phyloP scores from a whole-genome alignment of 23 red algal species.

The Gracilaria domingensis region DNA sequence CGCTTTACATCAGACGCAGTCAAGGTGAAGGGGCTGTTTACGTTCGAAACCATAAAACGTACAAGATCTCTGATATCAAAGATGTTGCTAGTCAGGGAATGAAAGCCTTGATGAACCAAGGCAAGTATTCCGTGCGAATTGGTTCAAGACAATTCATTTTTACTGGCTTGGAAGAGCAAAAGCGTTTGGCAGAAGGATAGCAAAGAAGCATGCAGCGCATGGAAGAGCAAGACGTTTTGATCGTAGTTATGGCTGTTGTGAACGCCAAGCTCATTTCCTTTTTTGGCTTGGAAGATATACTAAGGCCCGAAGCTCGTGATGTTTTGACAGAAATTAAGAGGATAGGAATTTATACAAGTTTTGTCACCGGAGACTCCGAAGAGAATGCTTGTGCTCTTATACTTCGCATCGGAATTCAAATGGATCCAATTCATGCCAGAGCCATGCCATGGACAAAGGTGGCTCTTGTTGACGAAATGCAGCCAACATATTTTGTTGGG shows the following conservation, averaged over 20 bases:
- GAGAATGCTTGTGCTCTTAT: conserved; percentile 76
- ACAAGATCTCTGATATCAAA: conserved; percentile 59
- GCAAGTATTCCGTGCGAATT: conserved; percentile 56
- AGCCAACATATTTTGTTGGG: conserved; percentile 83
- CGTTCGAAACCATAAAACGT: conserved; percentile 20
- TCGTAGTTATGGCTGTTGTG: conserved; percentile 81
- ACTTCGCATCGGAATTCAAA: conserved; percentile 63
- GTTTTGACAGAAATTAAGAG: conserved; percentile 68
- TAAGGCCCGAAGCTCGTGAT: conserved; percentile 84
- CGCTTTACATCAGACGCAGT: conserved; percentile 41
- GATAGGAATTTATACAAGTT: conserved; percentile 15
- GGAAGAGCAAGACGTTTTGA: conserved; percentile 74
- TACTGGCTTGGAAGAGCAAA: conserved; percentile 22
- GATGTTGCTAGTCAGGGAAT: conserved; percentile 71
- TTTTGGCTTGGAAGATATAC: conserved; percentile 81
- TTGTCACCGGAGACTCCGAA: conserved; percentile 90
- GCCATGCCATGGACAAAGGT: conserved; percentile 87
- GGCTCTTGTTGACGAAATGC: conserved; percentile 47
- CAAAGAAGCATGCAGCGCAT: conserved; percentile 47
- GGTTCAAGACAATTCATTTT: conserved; percentile 59
- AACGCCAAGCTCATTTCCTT: conserved; percentile 57
- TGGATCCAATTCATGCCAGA: conserved; percentile 61
- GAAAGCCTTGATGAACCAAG: conserved; percentile 56
- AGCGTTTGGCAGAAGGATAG: conserved; percentile 52
- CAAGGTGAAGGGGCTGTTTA: conserved; percentile 38